A percentile compares a stretch with the other conserved stretches of the same genome.
These are phyloP conservation scores for Podila verticillata DNA, from an alignment of 192 early-diverging fungal species.

Conservation along the genomic window DNA sequence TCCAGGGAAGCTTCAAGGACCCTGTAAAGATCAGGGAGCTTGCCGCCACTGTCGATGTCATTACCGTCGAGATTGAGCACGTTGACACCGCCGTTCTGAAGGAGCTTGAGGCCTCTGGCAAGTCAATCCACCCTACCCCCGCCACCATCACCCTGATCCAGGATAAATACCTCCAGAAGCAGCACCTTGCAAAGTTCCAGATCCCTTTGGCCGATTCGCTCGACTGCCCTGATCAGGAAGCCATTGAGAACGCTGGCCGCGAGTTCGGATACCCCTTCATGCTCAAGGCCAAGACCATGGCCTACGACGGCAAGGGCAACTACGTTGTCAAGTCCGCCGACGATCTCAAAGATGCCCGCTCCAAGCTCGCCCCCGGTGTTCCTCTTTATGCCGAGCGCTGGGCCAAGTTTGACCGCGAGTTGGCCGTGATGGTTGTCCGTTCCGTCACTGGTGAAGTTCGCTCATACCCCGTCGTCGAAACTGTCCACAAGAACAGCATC, in stretches of 20 bases:
- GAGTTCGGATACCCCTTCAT: constrained; percentile 93
- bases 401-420: constrained; percentile 91
- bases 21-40: constrained; percentile 78
- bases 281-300: constrained; percentile 93
- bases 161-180: constrained; percentile 96
- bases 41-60: constrained; percentile 77
- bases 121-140: constrained; percentile 82
- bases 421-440: constrained; percentile 98
- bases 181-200: constrained; percentile 68
- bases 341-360: constrained; percentile 73
- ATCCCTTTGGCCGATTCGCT: constrained; percentile 79
- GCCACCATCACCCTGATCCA: constrained; percentile 90
- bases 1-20: constrained; percentile 89
- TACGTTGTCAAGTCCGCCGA: constrained; percentile 78
- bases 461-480: constrained; percentile 96
- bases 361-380: constrained; percentile 66
- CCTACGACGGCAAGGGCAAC: constrained; percentile 98
- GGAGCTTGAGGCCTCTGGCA: constrained; percentile 64
- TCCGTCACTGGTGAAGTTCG: constrained; percentile 75
- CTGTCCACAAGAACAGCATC: constrained; percentile 95
- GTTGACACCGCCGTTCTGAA: constrained; percentile 78
- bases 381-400: constrained; percentile 95
- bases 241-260: constrained; percentile 63
- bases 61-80: constrained; percentile 99
- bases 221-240: constrained; percentile 66